A percentile compares a stretch with the other conserved stretches of the same genome.
phyloP scores from a whole-genome alignment of 495 filamentous ascomycete species.

The Durotheca rogersii region DNA sequence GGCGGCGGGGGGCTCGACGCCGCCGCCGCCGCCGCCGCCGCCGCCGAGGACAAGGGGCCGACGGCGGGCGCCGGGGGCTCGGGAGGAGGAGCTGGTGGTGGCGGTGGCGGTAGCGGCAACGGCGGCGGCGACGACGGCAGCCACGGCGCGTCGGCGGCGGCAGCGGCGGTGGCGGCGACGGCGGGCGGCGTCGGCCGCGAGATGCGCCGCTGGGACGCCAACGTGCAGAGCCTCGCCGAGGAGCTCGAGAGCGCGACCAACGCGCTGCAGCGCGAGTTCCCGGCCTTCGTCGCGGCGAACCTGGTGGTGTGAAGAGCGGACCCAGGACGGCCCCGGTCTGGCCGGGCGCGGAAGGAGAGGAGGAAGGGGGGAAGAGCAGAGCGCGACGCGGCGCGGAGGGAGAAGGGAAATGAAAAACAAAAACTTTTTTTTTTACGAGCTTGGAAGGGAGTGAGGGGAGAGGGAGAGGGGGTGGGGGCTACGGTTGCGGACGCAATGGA shows the following conservation, averaged over 20 bases:
- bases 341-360: background rate
- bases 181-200: conserved; percentile 60
- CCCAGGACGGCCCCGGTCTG: too few relatives aligned
- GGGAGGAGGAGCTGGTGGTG: background rate
- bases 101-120: conserved; percentile 33
- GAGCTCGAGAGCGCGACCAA: conserved; percentile 85
- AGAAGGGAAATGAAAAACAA: too few relatives aligned
- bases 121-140: conserved; percentile 61
- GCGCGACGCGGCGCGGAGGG: background rate
- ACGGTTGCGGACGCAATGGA: too few relatives aligned
- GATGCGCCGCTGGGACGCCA: conserved; percentile 83
- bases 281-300: conserved; percentile 55
- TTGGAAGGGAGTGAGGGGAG: background rate
- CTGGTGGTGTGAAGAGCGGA: conserved; percentile 39
- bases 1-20: too few relatives aligned
- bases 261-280: conserved; percentile 68
- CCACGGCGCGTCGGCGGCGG: too few relatives aligned
- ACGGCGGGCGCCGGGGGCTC: background rate
- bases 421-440: too few relatives aligned
- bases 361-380: conserved; percentile 2
- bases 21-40: too few relatives aligned
- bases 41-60: conserved; percentile 66
- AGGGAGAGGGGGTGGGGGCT: conserved; percentile 1
- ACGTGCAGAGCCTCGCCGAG: conserved; percentile 80
- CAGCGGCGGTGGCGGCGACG: conserved; percentile 58